A percentile compares a stretch with the other conserved stretches of the same genome.
Conservation (phyloP, 331 rosid species). For the Arachis monticola region DNA sequence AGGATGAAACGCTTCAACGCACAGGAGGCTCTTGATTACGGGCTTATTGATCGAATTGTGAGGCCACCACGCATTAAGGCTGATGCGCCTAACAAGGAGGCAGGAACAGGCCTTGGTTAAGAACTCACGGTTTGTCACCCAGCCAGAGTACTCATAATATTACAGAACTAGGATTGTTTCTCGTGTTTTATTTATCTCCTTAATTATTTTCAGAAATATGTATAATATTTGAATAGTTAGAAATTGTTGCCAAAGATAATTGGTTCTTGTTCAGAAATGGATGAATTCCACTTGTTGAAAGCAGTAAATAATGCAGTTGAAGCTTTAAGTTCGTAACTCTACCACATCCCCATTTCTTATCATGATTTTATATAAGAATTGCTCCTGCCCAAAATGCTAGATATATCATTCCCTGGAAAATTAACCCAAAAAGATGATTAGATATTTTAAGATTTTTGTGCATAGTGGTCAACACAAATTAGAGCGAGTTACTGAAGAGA, state of each 20-base stretch:
- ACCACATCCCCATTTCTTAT: no score
- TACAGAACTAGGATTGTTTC: constrained; percentile 32
- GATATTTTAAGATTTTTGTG: no score
- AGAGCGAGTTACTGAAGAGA: no score
- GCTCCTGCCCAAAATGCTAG: no score
- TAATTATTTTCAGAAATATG: constrained; percentile 34
- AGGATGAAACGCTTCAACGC: constrained; percentile 74
- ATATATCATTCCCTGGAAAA: no score
- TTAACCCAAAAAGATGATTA: no score
- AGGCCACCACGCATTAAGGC: constrained; percentile 88
- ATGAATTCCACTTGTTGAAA: constrained; percentile 21
- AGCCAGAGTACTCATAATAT: constrained; percentile 18
- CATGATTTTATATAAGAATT: no score
- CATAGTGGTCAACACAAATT: no score
- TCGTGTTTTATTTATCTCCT: constrained; percentile 8
- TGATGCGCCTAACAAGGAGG: constrained; percentile 75
- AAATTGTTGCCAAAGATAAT: constrained; percentile 35
- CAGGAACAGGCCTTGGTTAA: constrained; percentile 85
- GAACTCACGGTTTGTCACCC: constrained; percentile 29
- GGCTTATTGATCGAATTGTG: constrained; percentile 76
- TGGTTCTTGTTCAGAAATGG: constrained; percentile 21
- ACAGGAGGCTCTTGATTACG: constrained; percentile 89
- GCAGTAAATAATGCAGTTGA: constrained; percentile 5
- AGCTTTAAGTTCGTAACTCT: not conserved
- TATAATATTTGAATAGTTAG: constrained; percentile 38